Evolutionary conservation across 495 filamentous ascomycete genomes (phyloP).

Genomic region (Neurospora sp.): DNA sequence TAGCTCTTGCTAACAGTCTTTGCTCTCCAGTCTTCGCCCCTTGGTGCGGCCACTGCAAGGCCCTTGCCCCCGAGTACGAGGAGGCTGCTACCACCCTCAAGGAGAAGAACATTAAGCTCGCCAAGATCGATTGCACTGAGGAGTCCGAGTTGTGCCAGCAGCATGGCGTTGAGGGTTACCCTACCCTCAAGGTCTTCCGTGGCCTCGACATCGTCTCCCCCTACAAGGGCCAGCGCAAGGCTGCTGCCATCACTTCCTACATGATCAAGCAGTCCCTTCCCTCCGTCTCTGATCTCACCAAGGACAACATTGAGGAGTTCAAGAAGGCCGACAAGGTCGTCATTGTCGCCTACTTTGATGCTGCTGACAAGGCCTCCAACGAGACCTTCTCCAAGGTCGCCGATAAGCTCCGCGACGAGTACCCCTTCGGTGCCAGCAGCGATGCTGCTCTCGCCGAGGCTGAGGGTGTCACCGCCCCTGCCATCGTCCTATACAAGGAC

Average conservation of each 20-base stretch:
- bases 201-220: slow-evolving; percentile 72
- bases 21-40: slow-evolving; percentile 51
- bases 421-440: slow-evolving; percentile 78
- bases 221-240: slow-evolving; percentile 84
- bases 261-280: slow-evolving; percentile 98
- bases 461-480: slow-evolving; percentile 78
- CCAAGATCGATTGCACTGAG: slow-evolving; percentile 94
- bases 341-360: slow-evolving; percentile 75
- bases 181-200: slow-evolving; percentile 98
- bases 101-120: slow-evolving; percentile 85
- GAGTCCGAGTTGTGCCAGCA: slow-evolving; percentile 84
- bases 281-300: slow-evolving; percentile 71
- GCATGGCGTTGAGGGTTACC: slow-evolving; percentile 92
- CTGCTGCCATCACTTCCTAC: slow-evolving; percentile 92
- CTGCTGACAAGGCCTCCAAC: slow-evolving; percentile 76
- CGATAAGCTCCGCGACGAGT: slow-evolving; percentile 77
- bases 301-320: slow-evolving; percentile 82
- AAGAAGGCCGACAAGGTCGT: slow-evolving; percentile 98
- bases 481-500: slow-evolving; percentile 90
- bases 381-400: slow-evolving; percentile 72
- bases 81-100: slow-evolving; percentile 90
- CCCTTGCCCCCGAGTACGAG: slow-evolving; percentile 74
- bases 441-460: slow-evolving; percentile 79
- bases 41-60: slow-evolving; percentile 79
- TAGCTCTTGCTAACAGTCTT: slow-evolving; percentile 7